These are phyloP conservation scores for Xylariaceae sp. DNA, from an alignment of 2,329 filamentous ascomycete genomes.

Conservation along the genomic window DNA sequence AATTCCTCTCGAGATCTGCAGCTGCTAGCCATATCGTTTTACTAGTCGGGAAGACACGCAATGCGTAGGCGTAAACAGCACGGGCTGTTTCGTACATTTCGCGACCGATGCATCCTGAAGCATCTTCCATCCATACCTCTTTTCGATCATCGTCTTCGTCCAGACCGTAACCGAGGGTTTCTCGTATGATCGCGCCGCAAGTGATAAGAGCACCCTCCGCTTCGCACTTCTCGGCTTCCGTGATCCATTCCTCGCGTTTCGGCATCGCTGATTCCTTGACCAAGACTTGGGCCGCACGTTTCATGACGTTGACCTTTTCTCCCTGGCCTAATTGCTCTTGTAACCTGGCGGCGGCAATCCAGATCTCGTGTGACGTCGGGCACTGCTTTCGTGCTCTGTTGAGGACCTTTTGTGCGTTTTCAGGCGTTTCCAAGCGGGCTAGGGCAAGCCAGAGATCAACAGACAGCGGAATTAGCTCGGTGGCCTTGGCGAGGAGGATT, in stretches of 20 bases:
- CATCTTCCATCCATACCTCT: conserved; percentile 94
- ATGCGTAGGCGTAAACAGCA: conserved; percentile 87
- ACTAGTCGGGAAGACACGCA: conserved; percentile 86
- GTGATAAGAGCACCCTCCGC: conserved; percentile 85
- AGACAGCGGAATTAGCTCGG: conserved; percentile 89
- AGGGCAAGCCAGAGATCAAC: conserved; percentile 94
- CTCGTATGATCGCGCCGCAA: conserved; percentile 83
- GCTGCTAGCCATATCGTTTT: conserved; percentile 87
- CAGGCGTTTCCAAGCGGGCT: conserved; percentile 81
- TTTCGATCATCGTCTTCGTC: conserved; percentile 97
- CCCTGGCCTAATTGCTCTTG: conserved; percentile 84
- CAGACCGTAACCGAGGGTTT: conserved; percentile 88
- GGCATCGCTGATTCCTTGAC: conserved; percentile 93
- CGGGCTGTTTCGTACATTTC: conserved; percentile 86
- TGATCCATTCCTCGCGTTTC: conserved; percentile 95
- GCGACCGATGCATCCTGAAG: conserved; percentile 74
- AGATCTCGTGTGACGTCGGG: conserved; percentile 90
- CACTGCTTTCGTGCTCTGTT: conserved; percentile 94
- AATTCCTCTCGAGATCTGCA: conserved; percentile 85
- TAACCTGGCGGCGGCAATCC: conserved; percentile 89
- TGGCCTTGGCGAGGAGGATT: conserved; percentile 87
- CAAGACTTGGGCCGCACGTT: conserved; percentile 83
- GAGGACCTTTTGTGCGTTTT: conserved; percentile 90
- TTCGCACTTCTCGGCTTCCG: conserved; percentile 91
- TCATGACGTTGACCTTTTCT: conserved; percentile 86